These are phyloP conservation scores for Medicago lupulina DNA, from an alignment of 306 rosid genomes.

Conservation along the genomic window DNA sequence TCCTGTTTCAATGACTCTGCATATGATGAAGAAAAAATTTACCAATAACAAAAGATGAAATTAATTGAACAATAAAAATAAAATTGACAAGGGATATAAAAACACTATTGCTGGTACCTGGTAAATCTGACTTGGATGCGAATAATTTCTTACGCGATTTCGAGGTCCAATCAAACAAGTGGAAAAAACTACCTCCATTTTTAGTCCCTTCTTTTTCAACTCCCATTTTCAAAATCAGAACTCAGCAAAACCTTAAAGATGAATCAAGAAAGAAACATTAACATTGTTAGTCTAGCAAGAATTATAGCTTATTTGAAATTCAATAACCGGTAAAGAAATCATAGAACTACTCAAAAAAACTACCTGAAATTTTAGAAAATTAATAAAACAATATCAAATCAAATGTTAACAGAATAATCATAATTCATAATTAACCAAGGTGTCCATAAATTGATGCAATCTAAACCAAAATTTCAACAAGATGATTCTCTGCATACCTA, in stretches of 20 bases:
- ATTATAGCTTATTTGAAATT: slow-evolving; percentile 41
- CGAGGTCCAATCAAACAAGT: slow-evolving; percentile 89
- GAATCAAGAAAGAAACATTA: slow-evolving; percentile 35
- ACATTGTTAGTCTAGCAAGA: slow-evolving; percentile 31
- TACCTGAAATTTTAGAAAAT: background rate
- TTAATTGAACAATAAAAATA: slow-evolving; percentile 16
- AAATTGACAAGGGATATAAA: slow-evolving; percentile 7
- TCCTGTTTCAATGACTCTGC: slow-evolving; percentile 62
- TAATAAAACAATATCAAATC: background rate
- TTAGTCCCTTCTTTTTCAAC: slow-evolving; percentile 71
- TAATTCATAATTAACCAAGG: background rate
- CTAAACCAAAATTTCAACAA: slow-evolving; percentile 24
- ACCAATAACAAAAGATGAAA: slow-evolving; percentile 36
- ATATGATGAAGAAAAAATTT: slow-evolving; percentile 25
- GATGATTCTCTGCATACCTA: slow-evolving; percentile 14
- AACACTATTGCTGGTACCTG: slow-evolving; percentile 51
- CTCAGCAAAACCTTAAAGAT: slow-evolving; percentile 42
- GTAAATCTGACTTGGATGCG: slow-evolving; percentile 64
- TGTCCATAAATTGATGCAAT: background rate
- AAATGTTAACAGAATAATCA: slow-evolving; percentile 13
- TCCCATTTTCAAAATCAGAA: slow-evolving; percentile 73
- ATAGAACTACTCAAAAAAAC: background rate
- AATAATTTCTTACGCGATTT: slow-evolving; percentile 89
- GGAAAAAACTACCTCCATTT: slow-evolving; percentile 78
- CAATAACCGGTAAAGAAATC: slow-evolving; percentile 1